A percentile compares a stretch with the other conserved stretches of the same genome.
phyloP scores from a whole-genome alignment of 1,284 basidiomycete species.

The Thecaphora frezii region DNA sequence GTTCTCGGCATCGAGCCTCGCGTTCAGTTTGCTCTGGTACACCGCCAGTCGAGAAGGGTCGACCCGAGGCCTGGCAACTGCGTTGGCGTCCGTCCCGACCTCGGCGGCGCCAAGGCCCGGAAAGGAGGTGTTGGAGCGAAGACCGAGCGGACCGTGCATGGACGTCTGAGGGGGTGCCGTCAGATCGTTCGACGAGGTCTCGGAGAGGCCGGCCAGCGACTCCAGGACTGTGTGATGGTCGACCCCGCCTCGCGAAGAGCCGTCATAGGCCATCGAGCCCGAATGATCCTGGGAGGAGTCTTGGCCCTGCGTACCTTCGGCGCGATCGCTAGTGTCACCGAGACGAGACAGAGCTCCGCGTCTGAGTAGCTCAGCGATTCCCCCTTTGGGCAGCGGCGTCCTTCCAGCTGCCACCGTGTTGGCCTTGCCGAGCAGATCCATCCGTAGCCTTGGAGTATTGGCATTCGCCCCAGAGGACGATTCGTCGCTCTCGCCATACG shows the following conservation, averaged over 20 bases:
- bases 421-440: conserved; percentile 36
- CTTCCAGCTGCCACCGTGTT: conserved; percentile 34
- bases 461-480: conserved; percentile 12
- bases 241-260: not conserved
- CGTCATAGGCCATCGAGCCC: conserved; percentile 15
- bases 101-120: conserved; percentile 35
- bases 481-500: conserved; percentile 7
- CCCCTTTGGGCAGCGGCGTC: conserved; percentile 31
- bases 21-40: conserved; percentile 39
- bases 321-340: conserved; percentile 14
- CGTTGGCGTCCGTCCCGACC: conserved; percentile 33
- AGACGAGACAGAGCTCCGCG: conserved; percentile 30
- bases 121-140: conserved; percentile 36
- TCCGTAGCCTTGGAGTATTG: conserved; percentile 19
- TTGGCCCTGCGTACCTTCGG: not conserved
- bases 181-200: conserved; percentile 33
- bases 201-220: conserved; percentile 18
- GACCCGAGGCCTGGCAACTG: conserved; percentile 22
- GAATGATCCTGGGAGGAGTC: not conserved
- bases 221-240: conserved; percentile 22
- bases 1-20: conserved; percentile 36
- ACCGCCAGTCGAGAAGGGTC: conserved; percentile 31
- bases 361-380: conserved; percentile 27
- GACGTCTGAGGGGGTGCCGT: conserved; percentile 24
- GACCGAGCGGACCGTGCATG: conserved; percentile 22